Percentiles rank a stretch among this genome's conserved stretches.
phyloP scores from a whole-genome alignment of 306 rosid genomes.

The Casuarina glauca region DNA sequence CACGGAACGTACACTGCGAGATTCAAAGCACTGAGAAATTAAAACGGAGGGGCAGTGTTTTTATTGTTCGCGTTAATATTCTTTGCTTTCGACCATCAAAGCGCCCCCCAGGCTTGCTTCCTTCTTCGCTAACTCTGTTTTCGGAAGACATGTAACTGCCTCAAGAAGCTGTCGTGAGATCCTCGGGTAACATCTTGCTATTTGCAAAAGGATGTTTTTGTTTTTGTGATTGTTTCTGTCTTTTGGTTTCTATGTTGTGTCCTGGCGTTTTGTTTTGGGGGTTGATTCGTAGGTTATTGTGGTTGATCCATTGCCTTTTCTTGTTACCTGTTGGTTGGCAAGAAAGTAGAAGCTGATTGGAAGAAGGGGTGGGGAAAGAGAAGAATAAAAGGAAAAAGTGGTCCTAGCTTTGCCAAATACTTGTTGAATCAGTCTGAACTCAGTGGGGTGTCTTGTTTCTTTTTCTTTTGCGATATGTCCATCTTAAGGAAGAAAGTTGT shows the following conservation, averaged over 20 bases:
- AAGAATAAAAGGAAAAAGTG: background rate
- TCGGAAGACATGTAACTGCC: slow-evolving; percentile 26
- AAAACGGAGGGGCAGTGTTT: background rate
- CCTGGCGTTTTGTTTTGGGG: slow-evolving; percentile 17
- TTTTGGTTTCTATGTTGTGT: slow-evolving; percentile 28
- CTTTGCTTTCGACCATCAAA: slow-evolving; percentile 28
- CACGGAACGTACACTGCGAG: background rate
- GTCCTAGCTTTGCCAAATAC: slow-evolving; percentile 13
- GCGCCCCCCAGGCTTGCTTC: background rate
- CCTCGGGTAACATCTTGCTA: slow-evolving; percentile 39
- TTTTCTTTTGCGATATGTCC: background rate
- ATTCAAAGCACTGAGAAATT: background rate
- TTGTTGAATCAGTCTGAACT: slow-evolving; percentile 14
- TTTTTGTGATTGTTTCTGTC: slow-evolving; percentile 13
- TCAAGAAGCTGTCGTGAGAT: slow-evolving; percentile 5
- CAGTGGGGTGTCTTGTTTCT: background rate
- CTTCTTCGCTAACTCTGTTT: slow-evolving; percentile 23
- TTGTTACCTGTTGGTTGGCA: slow-evolving; percentile 33
- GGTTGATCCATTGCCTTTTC: slow-evolving; percentile 24
- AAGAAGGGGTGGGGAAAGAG: slow-evolving; percentile 26
- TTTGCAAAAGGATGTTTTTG: slow-evolving; percentile 24
- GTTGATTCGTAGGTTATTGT: slow-evolving; percentile 18
- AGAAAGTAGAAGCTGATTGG: slow-evolving; percentile 21
- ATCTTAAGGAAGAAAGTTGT: background rate
- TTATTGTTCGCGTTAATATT: background rate